Evolutionary conservation across 192 early-diverging fungal genomes (phyloP), one percentile per base, ranked within the genome.

Genomic region (Gaertneriomyces semiglobifer): DNA sequence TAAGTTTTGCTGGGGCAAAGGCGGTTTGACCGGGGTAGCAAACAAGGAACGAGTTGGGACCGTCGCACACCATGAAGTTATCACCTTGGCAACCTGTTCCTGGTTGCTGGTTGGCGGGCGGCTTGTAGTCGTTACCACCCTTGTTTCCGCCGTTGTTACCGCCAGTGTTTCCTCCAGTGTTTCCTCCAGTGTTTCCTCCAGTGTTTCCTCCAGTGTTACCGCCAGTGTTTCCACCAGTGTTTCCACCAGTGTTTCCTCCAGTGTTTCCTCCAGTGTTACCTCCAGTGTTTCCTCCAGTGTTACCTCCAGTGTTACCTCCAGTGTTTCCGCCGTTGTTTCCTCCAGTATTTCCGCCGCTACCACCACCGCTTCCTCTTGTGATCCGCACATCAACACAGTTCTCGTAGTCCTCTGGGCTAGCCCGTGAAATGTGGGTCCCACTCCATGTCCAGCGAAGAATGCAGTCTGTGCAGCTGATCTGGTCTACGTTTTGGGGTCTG

Each of bases 381-480:
- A 71, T 12, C 9, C 6, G 43, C 12, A 74, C 67, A 47, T 74
- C 72, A n/a, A 65, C 53, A 55, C 72, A 74, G 62, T 69, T 69
- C 47, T 74, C 66, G 58, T 74, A 74, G 12, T 53, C 46, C 47
- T 74, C 73, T 8, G 66, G 66, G 39, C 63, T 62, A 20, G 57
- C 45, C 7, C 16, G 16, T 14, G 59, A 62, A 53, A 74, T 62
- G 72, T 77, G 68, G 19, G 20, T 41, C 16, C 58, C 68, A 18
- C 19, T 45, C 76, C 76, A 77, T 8, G 59, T 61, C 71, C 71
- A 77, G 0, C 72, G 58, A 8, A 77, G 58, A 61, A 77, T 62
- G 57, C 76, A 77, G 65, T 68, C 60, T 3, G 50, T 70, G 72
- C 76, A 77, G 8, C 42, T 70, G 19, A 77, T 68, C 53, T 68